Base-by-base conservation (phyloP, 2,329 filamentous ascomycete species). In the Apiospora marii region DNA sequence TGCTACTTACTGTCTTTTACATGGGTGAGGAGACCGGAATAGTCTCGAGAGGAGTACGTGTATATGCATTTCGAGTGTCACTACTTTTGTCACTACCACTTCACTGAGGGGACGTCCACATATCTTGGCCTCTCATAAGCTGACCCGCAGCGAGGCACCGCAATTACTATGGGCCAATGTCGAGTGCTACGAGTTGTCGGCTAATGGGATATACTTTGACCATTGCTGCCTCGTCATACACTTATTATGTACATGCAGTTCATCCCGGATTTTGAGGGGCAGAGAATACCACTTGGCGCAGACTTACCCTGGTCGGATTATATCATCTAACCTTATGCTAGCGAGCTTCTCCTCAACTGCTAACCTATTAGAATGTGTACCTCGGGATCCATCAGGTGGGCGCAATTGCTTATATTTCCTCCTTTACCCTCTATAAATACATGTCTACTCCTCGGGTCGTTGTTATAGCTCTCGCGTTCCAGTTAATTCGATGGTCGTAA, bases 241-340 rank as follows among this genome's bases (percentile, higher is more conserved):
- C 51, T 22, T 19, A 58, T 22, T 19, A 58, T 53, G 49, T 24
- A 13, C 13, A 16, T 30, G 12, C 51, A 37, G 24, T 61, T 37
- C 27, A 37, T 61, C 19, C 22, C 41, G 10, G 34, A n/a, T 41
- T 22, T n/a, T 22, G 34, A 37, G 30, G 6, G 53, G 53, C n/a
- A 34, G 58, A n/a, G 58, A 64, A 34, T 30, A 12, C 58, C 30
- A 41, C 58, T 64, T 41, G 34, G 16, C 19, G 53, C 51, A 53
- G 12, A 30, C 24, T 34, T 37, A 61, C 16, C 51, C 51, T 19
- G 51, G 51, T 27, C 13, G 30, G 13, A 64, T 64, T 64, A 64
- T 37, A 64, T 64, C 53, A 64, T 41, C 34, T 41, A 49, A n/a
- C 46, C n/a, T 49, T n/a, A n/a, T 49, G n/a, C 19, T n/a, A 49